phyloP scores from a whole-genome alignment of 495 filamentous ascomycete genomes.

The Aspergillus saccharolyticus region DNA sequence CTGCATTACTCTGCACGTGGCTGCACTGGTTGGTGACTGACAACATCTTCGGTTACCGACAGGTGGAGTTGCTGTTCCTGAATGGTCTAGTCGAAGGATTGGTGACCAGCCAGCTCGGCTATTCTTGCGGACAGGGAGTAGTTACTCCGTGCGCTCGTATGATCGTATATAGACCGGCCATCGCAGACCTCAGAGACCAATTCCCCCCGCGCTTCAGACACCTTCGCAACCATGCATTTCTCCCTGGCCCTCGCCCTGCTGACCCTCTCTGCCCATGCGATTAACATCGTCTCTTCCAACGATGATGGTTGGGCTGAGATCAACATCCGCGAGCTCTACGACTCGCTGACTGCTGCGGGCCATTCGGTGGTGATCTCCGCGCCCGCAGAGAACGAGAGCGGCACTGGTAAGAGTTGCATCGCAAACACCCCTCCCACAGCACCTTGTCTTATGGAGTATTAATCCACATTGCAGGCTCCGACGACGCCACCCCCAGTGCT shows the following conservation, averaged over 20 bases:
- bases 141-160: too few relatives aligned
- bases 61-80: background rate
- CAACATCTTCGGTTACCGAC: background rate
- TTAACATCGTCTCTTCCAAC: conserved; percentile 60
- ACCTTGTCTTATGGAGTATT: too few relatives aligned
- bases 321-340: conserved; percentile 54
- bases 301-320: conserved; percentile 70
- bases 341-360: conserved; percentile 45
- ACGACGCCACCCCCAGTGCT: conserved; percentile 40
- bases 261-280: conserved; percentile 25
- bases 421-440: too few relatives aligned
- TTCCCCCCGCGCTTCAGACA: too few relatives aligned
- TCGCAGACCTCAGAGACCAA: background rate
- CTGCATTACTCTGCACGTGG: background rate
- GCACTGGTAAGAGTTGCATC: conserved; percentile 40
- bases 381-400: conserved; percentile 62
- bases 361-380: conserved; percentile 58
- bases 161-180: background rate
- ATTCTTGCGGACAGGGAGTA: background rate
- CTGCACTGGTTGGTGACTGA: background rate
- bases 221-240: conserved; percentile 12
- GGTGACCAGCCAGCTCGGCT: background rate
- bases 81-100: background rate
- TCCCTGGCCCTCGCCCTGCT: conserved; percentile 11
- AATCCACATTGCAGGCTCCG: too few relatives aligned